A percentile compares a stretch with the other conserved stretches of the same genome.
These are phyloP conservation scores for Musa balbisiana DNA, from an alignment of 202 grass and related monocot species.

Conservation along the genomic window DNA sequence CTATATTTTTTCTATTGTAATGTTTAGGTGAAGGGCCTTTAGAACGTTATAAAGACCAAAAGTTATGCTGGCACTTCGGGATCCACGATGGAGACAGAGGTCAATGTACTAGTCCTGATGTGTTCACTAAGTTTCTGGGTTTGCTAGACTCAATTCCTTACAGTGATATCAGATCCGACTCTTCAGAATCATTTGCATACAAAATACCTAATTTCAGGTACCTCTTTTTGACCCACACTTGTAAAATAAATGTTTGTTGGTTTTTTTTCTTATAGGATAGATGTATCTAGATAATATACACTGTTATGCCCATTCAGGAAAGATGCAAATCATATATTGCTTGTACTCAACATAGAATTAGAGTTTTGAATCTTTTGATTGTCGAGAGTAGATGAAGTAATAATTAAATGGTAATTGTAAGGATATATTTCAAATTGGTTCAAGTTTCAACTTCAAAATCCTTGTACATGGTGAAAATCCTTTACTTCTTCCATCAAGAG, in stretches of 20 bases:
- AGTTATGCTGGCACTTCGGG: slow-evolving; percentile 75
- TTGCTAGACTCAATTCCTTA: slow-evolving; percentile 79
- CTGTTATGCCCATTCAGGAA: neutral
- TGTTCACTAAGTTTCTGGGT: slow-evolving; percentile 75
- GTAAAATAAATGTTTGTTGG: slow-evolving; percentile 17
- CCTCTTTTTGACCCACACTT: slow-evolving; percentile 21
- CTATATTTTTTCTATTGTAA: slow-evolving; percentile 12
- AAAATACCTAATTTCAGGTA: slow-evolving; percentile 83
- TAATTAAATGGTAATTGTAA: too few relatives aligned
- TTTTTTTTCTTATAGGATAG: neutral
- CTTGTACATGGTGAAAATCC: too few relatives aligned
- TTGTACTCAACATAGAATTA: neutral
- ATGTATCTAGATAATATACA: neutral
- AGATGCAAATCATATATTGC: neutral
- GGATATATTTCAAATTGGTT: too few relatives aligned
- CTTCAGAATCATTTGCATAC: slow-evolving; percentile 54
- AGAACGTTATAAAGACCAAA: slow-evolving; percentile 71
- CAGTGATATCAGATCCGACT: slow-evolving; percentile 38
- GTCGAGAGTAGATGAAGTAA: too few relatives aligned
- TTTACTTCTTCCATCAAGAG: too few relatives aligned
- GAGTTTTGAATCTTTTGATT: neutral
- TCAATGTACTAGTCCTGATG: slow-evolving; percentile 65
- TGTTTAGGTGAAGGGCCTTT: slow-evolving; percentile 45
- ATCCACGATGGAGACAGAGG: slow-evolving; percentile 60
- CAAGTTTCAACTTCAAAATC: too few relatives aligned